phyloP scores from a whole-genome alignment of 208 protist species.

The Crithidia fasciculata region DNA sequence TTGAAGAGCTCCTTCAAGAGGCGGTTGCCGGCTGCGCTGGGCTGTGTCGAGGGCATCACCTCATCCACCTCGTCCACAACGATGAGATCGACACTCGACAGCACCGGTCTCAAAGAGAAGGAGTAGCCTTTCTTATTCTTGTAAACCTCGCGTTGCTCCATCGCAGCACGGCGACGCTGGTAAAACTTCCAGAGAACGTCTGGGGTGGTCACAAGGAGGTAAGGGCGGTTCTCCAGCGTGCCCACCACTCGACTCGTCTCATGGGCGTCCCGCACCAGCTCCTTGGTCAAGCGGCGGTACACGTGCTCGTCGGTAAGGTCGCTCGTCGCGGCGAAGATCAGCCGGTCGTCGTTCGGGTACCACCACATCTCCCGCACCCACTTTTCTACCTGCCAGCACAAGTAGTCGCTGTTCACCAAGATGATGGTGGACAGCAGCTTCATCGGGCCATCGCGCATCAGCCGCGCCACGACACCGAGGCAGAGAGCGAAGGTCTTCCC shows the following conservation, averaged over 20 bases:
- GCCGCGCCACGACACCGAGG: slow-evolving; percentile 74
- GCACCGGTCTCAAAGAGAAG: slow-evolving; percentile 71
- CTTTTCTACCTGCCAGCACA: slow-evolving; percentile 80
- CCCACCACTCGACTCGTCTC: slow-evolving; percentile 38
- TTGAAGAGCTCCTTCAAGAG: slow-evolving; percentile 86
- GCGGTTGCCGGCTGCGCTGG: slow-evolving; percentile 70
- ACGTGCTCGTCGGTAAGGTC: slow-evolving; percentile 60
- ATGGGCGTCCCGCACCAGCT: slow-evolving; percentile 56
- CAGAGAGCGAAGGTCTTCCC: slow-evolving; percentile 91
- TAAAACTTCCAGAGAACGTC: slow-evolving; percentile 81
- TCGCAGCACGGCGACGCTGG: slow-evolving; percentile 48
- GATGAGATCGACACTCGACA: slow-evolving; percentile 80
- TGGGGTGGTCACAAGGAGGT: slow-evolving; percentile 83
- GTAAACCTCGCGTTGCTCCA: slow-evolving; percentile 49
- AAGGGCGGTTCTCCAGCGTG: slow-evolving; percentile 74
- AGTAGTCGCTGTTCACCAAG: slow-evolving; percentile 74
- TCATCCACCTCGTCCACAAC: slow-evolving; percentile 90
- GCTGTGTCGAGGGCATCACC: slow-evolving; percentile 73
- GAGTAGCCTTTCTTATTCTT: slow-evolving; percentile 55
- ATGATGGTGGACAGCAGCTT: slow-evolving; percentile 85
- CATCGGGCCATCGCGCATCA: slow-evolving; percentile 91
- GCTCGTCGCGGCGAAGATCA: slow-evolving; percentile 79
- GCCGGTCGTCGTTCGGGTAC: slow-evolving; percentile 81
- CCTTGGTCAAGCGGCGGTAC: slow-evolving; percentile 78
- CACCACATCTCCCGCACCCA: slow-evolving; percentile 92